Evolutionary conservation across 2,329 filamentous ascomycete species (phyloP), one percentile per base, ranked within the genome.

Genomic region (Dactylellina drechsleri): DNA sequence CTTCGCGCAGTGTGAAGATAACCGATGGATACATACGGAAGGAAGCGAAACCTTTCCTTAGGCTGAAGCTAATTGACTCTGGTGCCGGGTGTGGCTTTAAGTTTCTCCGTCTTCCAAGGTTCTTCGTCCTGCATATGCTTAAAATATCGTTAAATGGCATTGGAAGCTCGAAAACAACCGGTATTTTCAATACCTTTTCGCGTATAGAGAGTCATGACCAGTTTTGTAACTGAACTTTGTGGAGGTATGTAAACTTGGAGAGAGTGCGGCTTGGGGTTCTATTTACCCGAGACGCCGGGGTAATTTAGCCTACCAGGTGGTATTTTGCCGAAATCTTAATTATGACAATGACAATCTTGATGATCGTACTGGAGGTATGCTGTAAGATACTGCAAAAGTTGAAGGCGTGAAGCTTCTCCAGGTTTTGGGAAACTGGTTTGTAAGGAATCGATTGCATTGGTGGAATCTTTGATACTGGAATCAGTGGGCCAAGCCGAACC

Each of bases 231-330:
- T 16, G 13, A 18, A 16, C 16, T 2, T 50, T n/a, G 13, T 50
- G 7, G 45, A n/a, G 16, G 40, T 5, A 43, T 12, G 12, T n/a
- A 50, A 16, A 8, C 13, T 20, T 50, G 8, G 13, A 12, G 8
- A 16, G 15, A n/a, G 7, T 16, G 13, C 45, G 8, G 45, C 16
- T 50, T 43, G 5, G 12, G n/a, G 23, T 23, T 43, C 45, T 31
- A 10, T 57, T 57, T 57, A 40, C 26, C 53, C 53, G 53, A 13
- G 10, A 57, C 16, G 12, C 31, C 15, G 53, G 53, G 53, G 26
- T 40, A 40, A 16, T 57, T 57, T 57, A 57, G 53, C 53, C 53
- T 57, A 40, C 53, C 53, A 26, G 53, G 53, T 57, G n/a, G 28
- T 57, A 57, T 57, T 57, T 57, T 57, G 28, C 53, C 53, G 53